These are phyloP conservation scores for Fusarium foetens DNA, from an alignment of 2,329 filamentous ascomycete genomes.

Conservation along the genomic window DNA sequence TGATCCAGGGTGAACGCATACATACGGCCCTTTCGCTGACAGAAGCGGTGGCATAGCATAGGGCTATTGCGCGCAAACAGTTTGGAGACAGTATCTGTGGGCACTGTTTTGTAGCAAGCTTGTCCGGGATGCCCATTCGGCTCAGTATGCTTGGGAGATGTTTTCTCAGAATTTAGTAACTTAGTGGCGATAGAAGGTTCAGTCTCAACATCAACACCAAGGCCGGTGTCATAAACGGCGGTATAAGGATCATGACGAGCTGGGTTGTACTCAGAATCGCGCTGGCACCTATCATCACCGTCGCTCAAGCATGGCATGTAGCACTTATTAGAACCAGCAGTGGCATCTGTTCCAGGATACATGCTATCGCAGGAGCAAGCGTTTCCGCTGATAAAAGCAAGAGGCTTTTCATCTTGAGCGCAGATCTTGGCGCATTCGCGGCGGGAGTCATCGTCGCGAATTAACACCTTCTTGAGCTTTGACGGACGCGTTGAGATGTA, in stretches of 20 bases:
- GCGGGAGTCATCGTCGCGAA: neutral
- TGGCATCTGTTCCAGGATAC: too few species aligned
- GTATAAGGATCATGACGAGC: neutral
- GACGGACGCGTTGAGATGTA: too few species aligned
- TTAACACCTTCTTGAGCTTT: too few species aligned
- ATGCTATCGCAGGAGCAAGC: constrained; percentile 1
- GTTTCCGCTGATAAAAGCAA: neutral
- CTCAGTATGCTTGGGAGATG: accelerated
- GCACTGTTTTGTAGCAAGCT: neutral
- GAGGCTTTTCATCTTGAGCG: neutral
- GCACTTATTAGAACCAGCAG: too few species aligned
- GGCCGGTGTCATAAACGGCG: neutral
- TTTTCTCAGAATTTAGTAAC: too few species aligned
- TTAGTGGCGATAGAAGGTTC: too few species aligned
- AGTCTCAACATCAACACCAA: accelerated
- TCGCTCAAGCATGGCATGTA: neutral
- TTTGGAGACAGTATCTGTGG: accelerated
- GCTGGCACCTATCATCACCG: neutral
- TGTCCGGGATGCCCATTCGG: neutral
- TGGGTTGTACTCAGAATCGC: neutral
- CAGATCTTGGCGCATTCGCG: neutral
- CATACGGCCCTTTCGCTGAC: neutral
- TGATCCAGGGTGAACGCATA: neutral
- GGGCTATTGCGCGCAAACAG: neutral
- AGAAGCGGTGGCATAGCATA: neutral